Base-by-base conservation (phyloP, 1,284 basidiomycete genomes). In the Mycena citricolor region DNA sequence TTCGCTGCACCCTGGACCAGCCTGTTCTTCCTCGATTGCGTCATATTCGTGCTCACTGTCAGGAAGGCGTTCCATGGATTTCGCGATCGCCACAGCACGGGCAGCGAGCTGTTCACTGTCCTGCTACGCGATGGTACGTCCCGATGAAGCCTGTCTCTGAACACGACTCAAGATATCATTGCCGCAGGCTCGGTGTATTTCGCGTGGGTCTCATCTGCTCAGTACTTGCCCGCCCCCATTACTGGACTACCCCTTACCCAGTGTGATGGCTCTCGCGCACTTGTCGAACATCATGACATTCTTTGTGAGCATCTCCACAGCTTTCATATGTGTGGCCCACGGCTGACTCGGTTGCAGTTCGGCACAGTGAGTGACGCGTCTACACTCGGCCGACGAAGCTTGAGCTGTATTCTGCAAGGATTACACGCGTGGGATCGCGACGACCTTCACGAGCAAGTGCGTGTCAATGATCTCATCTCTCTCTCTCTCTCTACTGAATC, bases 41-140 rank as follows among this genome's bases (percentile, higher is more conserved):
- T 67, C 31, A 62, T 73, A 11, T 70, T 74, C 44, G 53, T 49
- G 4, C 62, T 73, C 55, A 74, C 72, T n/a, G 47, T 72, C 13
- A 68, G 63, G 49, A 73, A 72, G 47, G 63, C 70, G 5, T 55
- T 70, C 8, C 52, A 33, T 29, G 44, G 25, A n/a, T 33, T 50
- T 12, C 29, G 19, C n/a, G 25, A 29, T 1, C 42, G 63, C 0
- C 58, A 57, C 8, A 56, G 58, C 8, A 45, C 39, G 17, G 49
- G 52, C 14, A 55, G 54, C 11, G 47, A 56, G 22, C 43, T 73
- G 19, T 34, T 69, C 8, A 44, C 42, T 20, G 46, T 67, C n/a
- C 42, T 73, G 16, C 42, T 70, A n/a, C 61, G 70, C 30, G 69
- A 71, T 59, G 66, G 66, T 64, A 47, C 31, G 62, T 49, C 33